Base-by-base conservation (phyloP, 495 filamentous ascomycete species). In the Penicillium verhagenii region DNA sequence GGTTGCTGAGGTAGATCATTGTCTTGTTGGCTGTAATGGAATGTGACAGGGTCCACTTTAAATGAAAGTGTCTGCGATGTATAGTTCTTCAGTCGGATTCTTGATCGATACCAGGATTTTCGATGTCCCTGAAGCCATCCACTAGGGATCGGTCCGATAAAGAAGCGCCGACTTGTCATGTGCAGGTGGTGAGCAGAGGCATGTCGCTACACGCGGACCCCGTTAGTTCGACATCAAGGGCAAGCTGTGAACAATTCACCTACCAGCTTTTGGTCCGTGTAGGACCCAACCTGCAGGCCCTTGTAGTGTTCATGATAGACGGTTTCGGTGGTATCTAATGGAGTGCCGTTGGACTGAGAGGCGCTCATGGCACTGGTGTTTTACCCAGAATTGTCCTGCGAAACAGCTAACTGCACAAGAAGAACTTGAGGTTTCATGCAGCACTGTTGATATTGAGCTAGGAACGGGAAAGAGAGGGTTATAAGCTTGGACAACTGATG, bases 91-190 rank as follows among this genome's bases (percentile, higher is more conserved):
- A 82, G 69, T 38, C 67, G 74, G 1, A 86, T 54, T 33, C 82
- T 72, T 44, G 74, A 71, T 56, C 68, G 76, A 63, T 85, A 87
- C 85, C 85, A 87, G 13, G 80, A 74, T 47, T 83, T 83, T 42
- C 82, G 78, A 66, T 87, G 82, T 50, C 76, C 80, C 48, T 85
- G 84, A 45, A 87, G 72, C 85, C 85, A 88, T 47, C 83, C 85
- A 57, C 83, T 79, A 4, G 85, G 85, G 31, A 88, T 84, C 19
- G 85, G 85, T 8, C 85, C 85, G 57, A 88, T 86, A 66, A 88
- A 88, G 63, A 79, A 81, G 29, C 85, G 77, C 23, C 83, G 73
- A 37, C 77, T 81, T 7, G 85, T 88, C 56, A 85, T 69, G 63
- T 87, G 77, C 25, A 88, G 63, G 59, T 88, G 85, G 43, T 80